Evolutionary conservation across 2,329 filamentous ascomycete genomes (phyloP).

Genomic region (Aspergillus puulaauensis): DNA sequence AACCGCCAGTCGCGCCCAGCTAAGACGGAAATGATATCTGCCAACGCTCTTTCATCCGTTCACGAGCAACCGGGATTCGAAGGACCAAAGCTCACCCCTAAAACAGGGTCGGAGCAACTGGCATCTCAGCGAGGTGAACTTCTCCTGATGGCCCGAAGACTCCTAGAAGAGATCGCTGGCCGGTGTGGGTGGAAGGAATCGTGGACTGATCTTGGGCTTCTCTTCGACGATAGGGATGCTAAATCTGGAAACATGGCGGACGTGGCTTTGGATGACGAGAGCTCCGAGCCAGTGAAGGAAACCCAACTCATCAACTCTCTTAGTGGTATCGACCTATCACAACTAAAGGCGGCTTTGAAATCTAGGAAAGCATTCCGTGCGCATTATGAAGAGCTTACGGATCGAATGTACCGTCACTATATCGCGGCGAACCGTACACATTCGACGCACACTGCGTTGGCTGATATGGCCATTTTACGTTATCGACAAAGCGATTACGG

Average conservation of each 20-base stretch:
- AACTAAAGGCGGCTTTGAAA: constrained; percentile 62
- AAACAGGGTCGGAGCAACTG: constrained; percentile 72
- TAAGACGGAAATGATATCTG: constrained; percentile 27
- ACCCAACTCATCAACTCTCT: constrained; percentile 25
- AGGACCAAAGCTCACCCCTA: constrained; percentile 30
- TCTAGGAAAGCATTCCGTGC: constrained; percentile 65
- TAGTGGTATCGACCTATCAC: constrained; percentile 54
- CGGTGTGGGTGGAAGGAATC: constrained; percentile 73
- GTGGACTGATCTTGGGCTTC: constrained; percentile 61
- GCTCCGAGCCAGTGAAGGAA: constrained; percentile 16
- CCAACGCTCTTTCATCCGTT: constrained; percentile 31
- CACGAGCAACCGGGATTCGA: constrained; percentile 48
- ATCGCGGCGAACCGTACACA: constrained; percentile 75
- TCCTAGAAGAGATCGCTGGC: constrained; percentile 72
- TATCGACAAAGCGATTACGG: constrained; percentile 72
- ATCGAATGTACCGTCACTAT: constrained; percentile 80
- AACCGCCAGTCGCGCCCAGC: constrained; percentile 23
- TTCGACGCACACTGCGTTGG: constrained; percentile 73
- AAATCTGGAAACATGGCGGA: constrained; percentile 33
- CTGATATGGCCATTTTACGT: constrained; percentile 83
- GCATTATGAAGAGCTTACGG: constrained; percentile 74
- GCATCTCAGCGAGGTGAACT: constrained; percentile 81
- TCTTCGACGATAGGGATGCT: constrained; percentile 33
- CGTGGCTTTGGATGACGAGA: constrained; percentile 34
- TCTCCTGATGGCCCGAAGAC: constrained; percentile 73